A percentile compares a stretch with the other conserved stretches of the same genome.
phyloP scores from a whole-genome alignment of 129 eudicot species.

The Flaveria robusta region DNA sequence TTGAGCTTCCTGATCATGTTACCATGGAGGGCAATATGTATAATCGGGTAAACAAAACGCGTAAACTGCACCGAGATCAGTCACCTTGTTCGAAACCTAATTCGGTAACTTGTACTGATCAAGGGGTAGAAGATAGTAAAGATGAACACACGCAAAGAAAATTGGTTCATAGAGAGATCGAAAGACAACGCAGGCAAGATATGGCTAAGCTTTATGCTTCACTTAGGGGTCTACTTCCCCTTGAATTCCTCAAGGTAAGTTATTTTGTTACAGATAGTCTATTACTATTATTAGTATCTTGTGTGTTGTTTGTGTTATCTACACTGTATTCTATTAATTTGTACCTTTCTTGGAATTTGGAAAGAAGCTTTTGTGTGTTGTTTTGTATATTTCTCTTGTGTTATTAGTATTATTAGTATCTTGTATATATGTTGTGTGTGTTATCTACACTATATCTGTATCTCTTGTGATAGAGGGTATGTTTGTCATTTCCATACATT shows the following conservation, averaged over 20 bases:
- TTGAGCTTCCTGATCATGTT: slow-evolving; percentile 29
- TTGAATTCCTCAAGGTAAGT: slow-evolving; percentile 39
- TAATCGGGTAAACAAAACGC: background rate
- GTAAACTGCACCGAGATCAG: slow-evolving; percentile 29
- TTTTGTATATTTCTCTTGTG: no score
- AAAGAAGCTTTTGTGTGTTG: no score
- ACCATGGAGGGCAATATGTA: slow-evolving; percentile 17
- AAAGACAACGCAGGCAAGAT: slow-evolving; percentile 44
- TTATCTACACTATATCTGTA: no score
- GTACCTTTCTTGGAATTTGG: no score
- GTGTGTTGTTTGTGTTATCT: no score
- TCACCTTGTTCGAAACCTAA: slow-evolving; percentile 36
- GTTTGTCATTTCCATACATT: no score
- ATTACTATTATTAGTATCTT: no score
- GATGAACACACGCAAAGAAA: slow-evolving; percentile 20
- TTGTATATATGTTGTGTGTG: no score
- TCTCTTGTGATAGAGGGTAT: no score
- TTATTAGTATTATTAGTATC: no score
- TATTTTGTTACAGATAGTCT: background rate
- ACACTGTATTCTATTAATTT: no score
- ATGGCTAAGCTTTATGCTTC: slow-evolving; percentile 51
- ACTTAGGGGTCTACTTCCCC: slow-evolving; percentile 44
- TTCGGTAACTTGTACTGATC: slow-evolving; percentile 1
- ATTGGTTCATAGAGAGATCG: slow-evolving; percentile 38
- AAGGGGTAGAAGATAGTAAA: slow-evolving; percentile 5